A percentile compares a stretch with the other conserved stretches of the same genome.
Evolutionary conservation across 2,329 filamentous ascomycete genomes (phyloP).

Genomic region (Boeremia lycopersici): DNA sequence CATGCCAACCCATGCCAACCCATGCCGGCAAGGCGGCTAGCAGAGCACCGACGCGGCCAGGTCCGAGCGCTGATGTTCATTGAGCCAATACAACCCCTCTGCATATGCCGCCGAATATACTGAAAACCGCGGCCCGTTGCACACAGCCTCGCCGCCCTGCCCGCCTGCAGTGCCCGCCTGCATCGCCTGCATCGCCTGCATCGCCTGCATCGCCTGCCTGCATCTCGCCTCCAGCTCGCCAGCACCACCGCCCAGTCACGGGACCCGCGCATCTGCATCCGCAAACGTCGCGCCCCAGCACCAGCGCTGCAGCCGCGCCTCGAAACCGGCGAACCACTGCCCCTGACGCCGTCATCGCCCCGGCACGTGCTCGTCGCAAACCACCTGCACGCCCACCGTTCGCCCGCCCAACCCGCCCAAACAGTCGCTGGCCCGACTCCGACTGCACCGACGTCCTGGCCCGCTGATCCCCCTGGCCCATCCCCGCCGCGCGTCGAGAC

Average conservation of each 20-base stretch:
- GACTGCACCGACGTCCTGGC: not conserved
- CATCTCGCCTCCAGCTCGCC: too few relatives aligned
- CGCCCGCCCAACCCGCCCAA: not conserved
- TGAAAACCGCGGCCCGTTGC: not conserved
- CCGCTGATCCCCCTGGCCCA: not conserved
- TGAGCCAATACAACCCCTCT: conserved; percentile 6
- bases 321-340: conserved; percentile 8
- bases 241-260: too few relatives aligned
- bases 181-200: not conserved
- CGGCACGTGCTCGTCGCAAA: not conserved
- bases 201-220: too few relatives aligned
- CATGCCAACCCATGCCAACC: conserved; percentile 2
- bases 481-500: too few relatives aligned
- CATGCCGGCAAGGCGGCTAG: conserved; percentile 15
- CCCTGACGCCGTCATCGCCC: conserved; percentile 5
- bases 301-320: not conserved
- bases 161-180: not conserved
- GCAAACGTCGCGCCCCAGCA: too few relatives aligned
- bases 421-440: not conserved
- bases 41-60: conserved; percentile 9
- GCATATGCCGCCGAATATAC: not conserved
- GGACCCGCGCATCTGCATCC: too few relatives aligned
- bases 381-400: conserved; percentile 2
- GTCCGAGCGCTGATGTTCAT: conserved; percentile 13
- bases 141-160: not conserved